Evolutionary conservation across 306 rosid species (phyloP).

Genomic region (Aeschynomene evenia): DNA sequence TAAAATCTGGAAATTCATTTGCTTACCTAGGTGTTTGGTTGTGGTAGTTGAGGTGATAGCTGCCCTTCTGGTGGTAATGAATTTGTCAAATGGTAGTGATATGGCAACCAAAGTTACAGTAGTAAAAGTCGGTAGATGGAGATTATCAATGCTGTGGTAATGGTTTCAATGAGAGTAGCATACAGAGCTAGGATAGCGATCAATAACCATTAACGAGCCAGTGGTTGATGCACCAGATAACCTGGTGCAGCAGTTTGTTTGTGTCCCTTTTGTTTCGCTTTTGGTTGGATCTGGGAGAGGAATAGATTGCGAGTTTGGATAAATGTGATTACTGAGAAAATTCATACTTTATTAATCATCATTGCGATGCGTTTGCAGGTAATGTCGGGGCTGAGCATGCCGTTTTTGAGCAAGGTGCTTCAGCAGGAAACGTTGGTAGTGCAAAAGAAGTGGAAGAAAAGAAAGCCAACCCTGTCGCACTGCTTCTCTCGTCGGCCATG

Average conservation of each 20-base stretch:
- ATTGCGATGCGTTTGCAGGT: conserved; percentile 48
- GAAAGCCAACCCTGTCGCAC: conserved; percentile 90
- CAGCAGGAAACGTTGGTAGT: conserved; percentile 91
- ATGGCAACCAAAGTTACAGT: neutral
- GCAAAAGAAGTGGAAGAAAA: conserved; percentile 53
- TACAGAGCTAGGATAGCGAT: neutral
- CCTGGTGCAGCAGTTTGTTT: neutral
- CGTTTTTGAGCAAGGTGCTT: conserved; percentile 96
- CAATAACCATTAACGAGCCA: neutral
- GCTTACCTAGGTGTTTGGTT: neutral
- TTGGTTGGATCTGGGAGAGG: neutral
- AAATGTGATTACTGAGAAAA: neutral
- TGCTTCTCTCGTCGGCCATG: conserved; percentile 93
- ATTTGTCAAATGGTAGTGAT: conserved; percentile 9
- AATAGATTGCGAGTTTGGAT: neutral
- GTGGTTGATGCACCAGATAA: neutral
- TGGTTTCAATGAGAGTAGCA: neutral
- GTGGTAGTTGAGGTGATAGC: conserved; percentile 1
- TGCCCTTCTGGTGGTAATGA: conserved; percentile 1
- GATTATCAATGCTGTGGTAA: neutral
- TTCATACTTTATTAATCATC: neutral
- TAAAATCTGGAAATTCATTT: neutral
- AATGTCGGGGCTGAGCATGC: conserved; percentile 92
- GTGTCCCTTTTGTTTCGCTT: neutral
- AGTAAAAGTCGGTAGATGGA: neutral